phyloP scores from a whole-genome alignment of 352 stramenopile species.

The Phytophthora rubi region DNA sequence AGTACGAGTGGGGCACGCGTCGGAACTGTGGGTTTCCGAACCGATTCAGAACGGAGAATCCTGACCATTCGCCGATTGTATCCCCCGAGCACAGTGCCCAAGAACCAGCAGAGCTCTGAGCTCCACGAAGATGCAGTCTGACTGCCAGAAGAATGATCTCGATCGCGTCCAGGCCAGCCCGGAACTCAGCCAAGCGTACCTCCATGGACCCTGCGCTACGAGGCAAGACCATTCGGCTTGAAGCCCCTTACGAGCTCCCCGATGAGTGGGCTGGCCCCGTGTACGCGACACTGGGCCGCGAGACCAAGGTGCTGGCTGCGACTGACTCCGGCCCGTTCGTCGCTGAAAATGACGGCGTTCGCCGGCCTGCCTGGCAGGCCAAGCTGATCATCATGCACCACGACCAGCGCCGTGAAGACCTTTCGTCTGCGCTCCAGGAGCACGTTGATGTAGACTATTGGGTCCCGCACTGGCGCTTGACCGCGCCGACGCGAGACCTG shows the following conservation, averaged over 20 bases:
- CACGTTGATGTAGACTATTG: background rate
- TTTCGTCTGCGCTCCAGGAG: background rate
- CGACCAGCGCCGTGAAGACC: conserved; percentile 1
- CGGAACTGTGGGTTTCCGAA: conserved; percentile 18
- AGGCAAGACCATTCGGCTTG: no score
- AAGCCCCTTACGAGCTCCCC: background rate
- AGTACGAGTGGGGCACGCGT: conserved; percentile 13
- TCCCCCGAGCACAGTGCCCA: background rate
- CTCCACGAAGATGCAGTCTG: conserved; percentile 12
- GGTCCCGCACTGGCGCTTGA: no score
- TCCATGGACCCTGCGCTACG: background rate
- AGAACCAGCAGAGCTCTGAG: background rate
- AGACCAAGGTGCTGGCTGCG: no score
- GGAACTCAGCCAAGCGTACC: background rate
- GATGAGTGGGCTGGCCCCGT: conserved; percentile 4
- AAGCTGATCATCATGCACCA: background rate
- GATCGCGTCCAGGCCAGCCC: background rate
- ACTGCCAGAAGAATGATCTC: no score
- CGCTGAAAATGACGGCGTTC: no score
- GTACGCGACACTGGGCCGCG: conserved; percentile 4
- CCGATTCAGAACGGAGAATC: conserved; percentile 10
- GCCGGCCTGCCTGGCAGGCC: background rate
- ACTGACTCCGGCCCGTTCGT: no score
- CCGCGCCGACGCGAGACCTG: no score
- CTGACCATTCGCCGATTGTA: conserved; percentile 9